Percentiles rank a stretch among this genome's conserved stretches.
phyloP scores from a whole-genome alignment of 2,329 filamentous ascomycete species.

The Ophiostoma sp. region DNA sequence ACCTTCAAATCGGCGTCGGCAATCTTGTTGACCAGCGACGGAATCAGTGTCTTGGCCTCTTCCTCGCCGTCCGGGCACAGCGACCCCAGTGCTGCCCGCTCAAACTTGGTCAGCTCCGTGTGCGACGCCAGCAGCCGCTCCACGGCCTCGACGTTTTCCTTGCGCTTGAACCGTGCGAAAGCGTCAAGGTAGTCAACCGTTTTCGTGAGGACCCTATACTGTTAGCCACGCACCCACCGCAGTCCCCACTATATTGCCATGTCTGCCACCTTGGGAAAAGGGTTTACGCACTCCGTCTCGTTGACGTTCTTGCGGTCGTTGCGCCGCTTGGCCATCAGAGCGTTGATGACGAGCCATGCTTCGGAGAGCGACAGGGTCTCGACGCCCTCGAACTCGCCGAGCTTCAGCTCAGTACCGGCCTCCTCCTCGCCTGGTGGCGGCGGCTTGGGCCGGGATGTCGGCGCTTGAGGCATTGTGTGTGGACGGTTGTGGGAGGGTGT shows the following conservation, averaged over 20 bases:
- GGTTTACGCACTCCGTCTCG: slow-evolving; percentile 76
- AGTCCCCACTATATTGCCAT: background rate
- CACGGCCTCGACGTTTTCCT: slow-evolving; percentile 92
- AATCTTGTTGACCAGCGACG: slow-evolving; percentile 85
- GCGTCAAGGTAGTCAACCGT: slow-evolving; percentile 91
- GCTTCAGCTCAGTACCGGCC: slow-evolving; percentile 74
- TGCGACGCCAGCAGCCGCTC: slow-evolving; percentile 80
- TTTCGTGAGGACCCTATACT: slow-evolving; percentile 70
- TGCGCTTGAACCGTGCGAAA: slow-evolving; percentile 93
- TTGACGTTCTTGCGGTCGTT: slow-evolving; percentile 79
- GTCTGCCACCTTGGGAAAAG: too few species aligned
- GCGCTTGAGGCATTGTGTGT: slow-evolving; percentile 44
- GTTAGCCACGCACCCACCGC: background rate
- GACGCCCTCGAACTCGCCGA: slow-evolving; percentile 91
- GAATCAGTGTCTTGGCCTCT: slow-evolving; percentile 95
- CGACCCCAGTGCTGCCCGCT: slow-evolving; percentile 87
- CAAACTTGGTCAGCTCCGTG: slow-evolving; percentile 82
- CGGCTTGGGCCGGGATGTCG: slow-evolving; percentile 67
- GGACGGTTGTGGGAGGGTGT: background rate
- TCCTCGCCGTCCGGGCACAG: slow-evolving; percentile 90
- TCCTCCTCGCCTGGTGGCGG: slow-evolving; percentile 79
- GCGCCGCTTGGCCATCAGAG: slow-evolving; percentile 77
- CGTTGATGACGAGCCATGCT: slow-evolving; percentile 87
- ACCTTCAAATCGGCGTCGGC: slow-evolving; percentile 84
- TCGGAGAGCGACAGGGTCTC: slow-evolving; percentile 91